Base-by-base conservation (phyloP, 495 filamentous ascomycete species). In the Aspergillus nidulans region DNA sequence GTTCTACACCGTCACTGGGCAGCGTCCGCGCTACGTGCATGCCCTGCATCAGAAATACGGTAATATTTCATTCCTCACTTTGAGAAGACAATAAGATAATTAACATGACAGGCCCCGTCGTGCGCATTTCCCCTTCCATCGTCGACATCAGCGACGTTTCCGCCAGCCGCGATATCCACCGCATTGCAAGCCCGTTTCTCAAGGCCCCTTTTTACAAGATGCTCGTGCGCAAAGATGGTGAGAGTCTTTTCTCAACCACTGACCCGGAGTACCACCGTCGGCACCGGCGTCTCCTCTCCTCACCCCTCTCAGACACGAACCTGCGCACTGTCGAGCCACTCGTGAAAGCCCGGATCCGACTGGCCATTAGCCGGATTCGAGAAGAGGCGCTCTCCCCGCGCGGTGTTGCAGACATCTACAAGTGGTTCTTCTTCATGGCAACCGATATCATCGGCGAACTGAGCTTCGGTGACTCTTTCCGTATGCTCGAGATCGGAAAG, bases 381-480 rank as follows among this genome's bases (percentile, higher is more conserved):
- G 58, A 72, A 16, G 72, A 77, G 23, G 32, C 32, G 18, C 61
- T 67, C 32, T 41, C 65, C 21, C 57, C 24, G 0, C 53, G 70
- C 0, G 70, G 69, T 0, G 60, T 42, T 0, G 60, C 62, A 1
- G 81, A 85, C 63, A 63, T 85, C 0, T 72, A 73, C 48, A 77
- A 79, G 50, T 85, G 83, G 83, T 81, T 69, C 67, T 53, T 76
- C 20, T 81, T 81, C 45, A 75, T 85, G 77, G 68, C 78, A 10
- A 77, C 77, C 0, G 83, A 85, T 50, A 69, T 83, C 4, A 79
- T 83, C 38, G 74, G 73, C 1, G 70, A 82, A 18, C 62, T 85
- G 16, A 76, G 69, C 15, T 86, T 85, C 62, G 82, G 83, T 0
- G 78, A 82, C 24, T 77, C 75, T 0, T 84, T 86, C 53, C 64